phyloP scores from a whole-genome alignment of 2,329 filamentous ascomycete genomes.

The Penicillium capsulatum region DNA sequence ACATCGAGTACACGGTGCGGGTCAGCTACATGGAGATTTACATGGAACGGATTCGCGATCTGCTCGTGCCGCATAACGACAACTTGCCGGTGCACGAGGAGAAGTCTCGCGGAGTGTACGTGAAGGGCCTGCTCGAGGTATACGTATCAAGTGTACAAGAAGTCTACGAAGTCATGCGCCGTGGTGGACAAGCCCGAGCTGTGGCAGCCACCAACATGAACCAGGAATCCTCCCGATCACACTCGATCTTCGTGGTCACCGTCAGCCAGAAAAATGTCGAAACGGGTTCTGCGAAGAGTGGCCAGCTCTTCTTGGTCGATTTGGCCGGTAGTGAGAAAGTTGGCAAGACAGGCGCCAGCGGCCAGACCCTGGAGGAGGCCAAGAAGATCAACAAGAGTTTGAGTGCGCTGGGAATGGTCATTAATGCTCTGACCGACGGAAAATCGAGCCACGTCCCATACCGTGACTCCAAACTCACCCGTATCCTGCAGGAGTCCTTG shows the following conservation, averaged over 20 bases:
- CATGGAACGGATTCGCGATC: slow-evolving; percentile 96
- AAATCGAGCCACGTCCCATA: slow-evolving; percentile 96
- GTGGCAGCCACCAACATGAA: slow-evolving; percentile 99
- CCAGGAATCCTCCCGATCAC: slow-evolving; percentile 93
- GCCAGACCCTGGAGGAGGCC: slow-evolving; percentile 93
- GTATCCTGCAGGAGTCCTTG: slow-evolving; percentile 93
- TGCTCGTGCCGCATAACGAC: slow-evolving; percentile 88
- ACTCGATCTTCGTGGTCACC: slow-evolving; percentile 96
- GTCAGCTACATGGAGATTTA: slow-evolving; percentile 99
- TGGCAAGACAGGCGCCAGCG: slow-evolving; percentile 95
- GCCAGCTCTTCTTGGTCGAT: slow-evolving; percentile 95
- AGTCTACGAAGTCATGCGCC: slow-evolving; percentile 93
- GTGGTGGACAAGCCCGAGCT: slow-evolving; percentile 83
- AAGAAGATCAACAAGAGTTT: slow-evolving; percentile 99
- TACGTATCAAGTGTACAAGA: slow-evolving; percentile 95
- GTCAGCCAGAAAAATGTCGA: slow-evolving; percentile 97
- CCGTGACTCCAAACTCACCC: slow-evolving; percentile 94
- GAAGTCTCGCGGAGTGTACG: slow-evolving; percentile 92
- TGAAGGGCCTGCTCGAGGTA: slow-evolving; percentile 89
- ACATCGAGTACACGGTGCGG: slow-evolving; percentile 96
- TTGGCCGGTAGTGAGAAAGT: slow-evolving; percentile 98
- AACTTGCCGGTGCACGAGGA: slow-evolving; percentile 98
- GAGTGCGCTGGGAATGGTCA: slow-evolving; percentile 97
- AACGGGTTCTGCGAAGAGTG: slow-evolving; percentile 91
- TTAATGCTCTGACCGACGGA: slow-evolving; percentile 93